A percentile compares a stretch with the other conserved stretches of the same genome.
Conservation (phyloP, 2,329 filamentous ascomycete genomes). For the Truncatella angustata region DNA sequence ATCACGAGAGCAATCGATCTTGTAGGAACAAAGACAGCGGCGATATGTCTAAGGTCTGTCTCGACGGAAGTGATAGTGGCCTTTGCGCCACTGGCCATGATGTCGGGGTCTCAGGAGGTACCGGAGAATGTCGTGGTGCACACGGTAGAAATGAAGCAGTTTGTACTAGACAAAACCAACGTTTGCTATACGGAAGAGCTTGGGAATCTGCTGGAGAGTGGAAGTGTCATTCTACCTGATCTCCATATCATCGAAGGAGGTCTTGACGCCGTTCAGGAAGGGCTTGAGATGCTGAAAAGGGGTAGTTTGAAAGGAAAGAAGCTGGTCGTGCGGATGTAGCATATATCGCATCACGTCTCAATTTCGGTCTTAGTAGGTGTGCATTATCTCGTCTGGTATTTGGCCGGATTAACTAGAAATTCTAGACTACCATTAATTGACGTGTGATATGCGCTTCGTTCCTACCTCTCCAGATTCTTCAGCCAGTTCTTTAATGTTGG, state of each 20-base stretch:
- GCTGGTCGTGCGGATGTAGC: conserved; percentile 28
- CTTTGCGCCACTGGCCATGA: conserved; percentile 35
- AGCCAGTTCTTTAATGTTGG: too few relatives aligned
- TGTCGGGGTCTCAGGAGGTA: conserved; percentile 21
- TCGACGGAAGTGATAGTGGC: conserved; percentile 20
- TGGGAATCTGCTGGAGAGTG: conserved; percentile 28
- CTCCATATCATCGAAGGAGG: conserved; percentile 33
- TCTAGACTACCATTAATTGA: too few relatives aligned
- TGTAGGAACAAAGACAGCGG: conserved; percentile 34
- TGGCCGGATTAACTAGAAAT: too few relatives aligned
- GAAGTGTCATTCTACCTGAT: conserved; percentile 26
- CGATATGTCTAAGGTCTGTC: conserved; percentile 24
- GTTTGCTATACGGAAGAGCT: conserved; percentile 27
- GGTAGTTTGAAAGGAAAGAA: conserved; percentile 33
- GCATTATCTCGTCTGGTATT: too few relatives aligned
- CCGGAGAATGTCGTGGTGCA: conserved; percentile 29
- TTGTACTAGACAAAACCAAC: conserved; percentile 30
- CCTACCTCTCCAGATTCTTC: too few relatives aligned
- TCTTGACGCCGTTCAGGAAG: conserved; percentile 26
- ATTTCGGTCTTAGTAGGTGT: too few relatives aligned
- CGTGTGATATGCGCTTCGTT: too few relatives aligned
- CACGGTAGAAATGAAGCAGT: conserved; percentile 39
- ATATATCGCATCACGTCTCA: too few relatives aligned
- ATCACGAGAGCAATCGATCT: conserved; percentile 36
- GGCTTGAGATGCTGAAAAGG: conserved; percentile 31